Percentiles rank a stretch among this genome's conserved stretches.
Conservation (phyloP, 2,329 filamentous ascomycete genomes). For the Cercospora sesami region DNA sequence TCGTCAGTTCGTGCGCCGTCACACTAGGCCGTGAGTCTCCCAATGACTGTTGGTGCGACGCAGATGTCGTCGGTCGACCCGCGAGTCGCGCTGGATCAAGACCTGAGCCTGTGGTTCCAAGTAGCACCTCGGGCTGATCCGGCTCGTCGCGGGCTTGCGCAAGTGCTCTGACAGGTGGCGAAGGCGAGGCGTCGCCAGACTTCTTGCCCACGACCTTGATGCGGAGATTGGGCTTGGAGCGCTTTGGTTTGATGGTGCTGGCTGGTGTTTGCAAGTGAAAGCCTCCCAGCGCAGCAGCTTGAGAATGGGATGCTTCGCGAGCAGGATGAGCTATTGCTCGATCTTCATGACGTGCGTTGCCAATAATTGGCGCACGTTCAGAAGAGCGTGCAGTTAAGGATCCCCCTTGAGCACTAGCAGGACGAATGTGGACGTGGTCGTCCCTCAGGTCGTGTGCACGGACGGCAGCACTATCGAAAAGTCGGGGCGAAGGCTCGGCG, state of each 20-base stretch:
- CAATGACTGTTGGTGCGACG: constrained; percentile 17
- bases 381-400: background rate
- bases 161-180: constrained; percentile 30
- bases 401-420: constrained; percentile 19
- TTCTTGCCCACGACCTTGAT: constrained; percentile 19
- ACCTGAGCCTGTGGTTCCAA: background rate
- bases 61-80: constrained; percentile 3
- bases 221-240: constrained; percentile 25
- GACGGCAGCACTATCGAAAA: constrained; percentile 6
- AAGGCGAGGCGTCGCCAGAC: constrained; percentile 12
- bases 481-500: background rate
- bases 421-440: constrained; percentile 11
- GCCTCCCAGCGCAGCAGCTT: background rate
- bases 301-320: background rate
- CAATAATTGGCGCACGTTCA: constrained; percentile 8
- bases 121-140: background rate
- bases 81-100: constrained; percentile 6
- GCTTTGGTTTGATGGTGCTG: constrained; percentile 2
- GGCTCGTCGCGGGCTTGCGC: constrained; percentile 15
- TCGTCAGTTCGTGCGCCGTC: constrained; percentile 17
- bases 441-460: constrained; percentile 9
- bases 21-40: constrained; percentile 7
- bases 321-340: background rate
- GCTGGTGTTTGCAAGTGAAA: background rate
- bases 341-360: constrained; percentile 8